Percentiles rank a stretch among this genome's conserved stretches.
phyloP scores from a whole-genome alignment of 345 rosid species.

The Theobroma cacao region DNA sequence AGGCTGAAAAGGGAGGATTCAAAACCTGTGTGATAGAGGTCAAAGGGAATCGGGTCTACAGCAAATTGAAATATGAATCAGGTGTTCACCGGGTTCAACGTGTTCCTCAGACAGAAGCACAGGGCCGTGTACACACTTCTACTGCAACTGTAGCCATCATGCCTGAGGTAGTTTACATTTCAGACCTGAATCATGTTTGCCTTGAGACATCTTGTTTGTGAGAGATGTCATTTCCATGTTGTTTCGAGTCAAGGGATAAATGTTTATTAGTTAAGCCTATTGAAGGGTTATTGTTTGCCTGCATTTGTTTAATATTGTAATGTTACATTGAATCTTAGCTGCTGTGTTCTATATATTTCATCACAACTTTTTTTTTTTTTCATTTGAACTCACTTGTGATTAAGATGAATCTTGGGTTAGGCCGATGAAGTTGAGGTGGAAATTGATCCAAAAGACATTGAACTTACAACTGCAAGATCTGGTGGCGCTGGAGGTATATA shows the following conservation, averaged over 20 bases:
- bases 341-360: neutral
- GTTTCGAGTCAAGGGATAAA: neutral
- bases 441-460: constrained; percentile 93
- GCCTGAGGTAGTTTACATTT: constrained; percentile 70
- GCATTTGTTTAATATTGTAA: neutral
- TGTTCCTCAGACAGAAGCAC: constrained; percentile 95
- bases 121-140: constrained; percentile 95
- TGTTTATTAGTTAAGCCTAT: neutral
- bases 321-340: constrained; percentile 4
- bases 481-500: constrained; percentile 96
- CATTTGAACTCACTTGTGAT: neutral
- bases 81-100: constrained; percentile 98
- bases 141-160: constrained; percentile 98
- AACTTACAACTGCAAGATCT: constrained; percentile 91
- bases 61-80: constrained; percentile 91
- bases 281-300: neutral
- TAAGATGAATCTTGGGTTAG: constrained; percentile 34
- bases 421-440: constrained; percentile 96
- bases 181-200: neutral
- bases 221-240: constrained; percentile 2
- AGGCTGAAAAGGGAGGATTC: constrained; percentile 97
- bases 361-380: neutral
- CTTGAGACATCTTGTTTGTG: neutral
- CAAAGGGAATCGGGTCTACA: constrained; percentile 81
- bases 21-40: constrained; percentile 93